Base-by-base conservation (phyloP, 345 rosid genomes). In the Citrus reticulata region DNA sequence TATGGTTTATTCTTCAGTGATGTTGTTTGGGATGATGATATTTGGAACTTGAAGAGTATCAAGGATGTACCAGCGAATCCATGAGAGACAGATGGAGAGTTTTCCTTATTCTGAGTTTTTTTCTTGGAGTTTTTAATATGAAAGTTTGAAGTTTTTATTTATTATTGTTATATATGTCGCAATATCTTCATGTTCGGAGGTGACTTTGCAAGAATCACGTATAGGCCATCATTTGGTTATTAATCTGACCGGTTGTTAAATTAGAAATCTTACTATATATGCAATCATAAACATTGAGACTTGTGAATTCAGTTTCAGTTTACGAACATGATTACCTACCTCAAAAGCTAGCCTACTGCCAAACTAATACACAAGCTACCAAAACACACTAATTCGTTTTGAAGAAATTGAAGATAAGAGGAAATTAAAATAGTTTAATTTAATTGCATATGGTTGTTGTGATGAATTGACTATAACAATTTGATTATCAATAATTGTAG, bases 21-120 rank as follows among this genome's bases (percentile, higher is more conserved):
- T 84, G 92, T 86, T 49, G 87, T 73, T 76, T 90, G 97, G 93
- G 93, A 86, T 65, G 89, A 82, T 73, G 92, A 87, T 84, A 89
- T 92, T 74, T 92, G 95, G 95, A 89, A 91, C 87, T 78, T 92
- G 83, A 86, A 81, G 73, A 79, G 77, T 30, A 29, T 80, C 74
- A 67, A 78, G 35, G 81, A 83, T 68, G 74, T 85, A 51, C 84
- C 85, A 20, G 49, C 65, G 64, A 79, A 54, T 70, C 29, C 65
- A 25, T 71, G 66, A 68, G 27, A 7, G 17, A 30, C 20, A 54
- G 22, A n/a, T 20, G 13, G 16, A 57, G 25, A 24, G 65, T 35
- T 5, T 5, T 22, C 19, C 34, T 7, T 10, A 19, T 67, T 24
- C 30, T 7, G 46, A 40, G 5, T 29, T 57, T 20, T 20, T 57